Conservation (phyloP, 768 basidiomycete genomes). For the Exsudoporus frostii region DNA sequence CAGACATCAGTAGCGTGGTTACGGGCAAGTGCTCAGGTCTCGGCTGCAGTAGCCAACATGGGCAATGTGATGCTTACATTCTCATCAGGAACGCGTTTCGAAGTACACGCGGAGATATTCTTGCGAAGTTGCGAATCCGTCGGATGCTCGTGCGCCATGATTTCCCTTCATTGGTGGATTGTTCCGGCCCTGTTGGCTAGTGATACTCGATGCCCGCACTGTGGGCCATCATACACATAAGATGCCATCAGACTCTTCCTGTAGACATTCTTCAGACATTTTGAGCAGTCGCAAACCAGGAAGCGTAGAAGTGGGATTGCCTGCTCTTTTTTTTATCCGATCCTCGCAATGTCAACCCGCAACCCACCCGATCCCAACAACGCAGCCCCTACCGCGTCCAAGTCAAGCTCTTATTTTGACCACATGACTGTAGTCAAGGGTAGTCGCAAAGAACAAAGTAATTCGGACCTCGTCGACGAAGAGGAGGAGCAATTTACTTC, state of each 20-base stretch:
- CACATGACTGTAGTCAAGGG: not conserved
- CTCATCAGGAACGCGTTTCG: not conserved
- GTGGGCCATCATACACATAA: too few species aligned
- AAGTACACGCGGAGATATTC: too few species aligned
- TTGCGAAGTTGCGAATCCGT: too few species aligned
- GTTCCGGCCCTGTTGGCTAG: too few species aligned
- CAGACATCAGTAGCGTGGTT: not conserved
- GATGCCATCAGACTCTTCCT: too few species aligned
- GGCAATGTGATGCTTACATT: not conserved
- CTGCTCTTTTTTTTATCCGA: not conserved
- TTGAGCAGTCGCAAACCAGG: not conserved
- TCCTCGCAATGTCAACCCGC: not conserved
- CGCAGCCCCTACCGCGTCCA: not conserved
- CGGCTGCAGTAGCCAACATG: too few species aligned
- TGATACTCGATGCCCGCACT: too few species aligned
- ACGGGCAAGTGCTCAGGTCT: not conserved
- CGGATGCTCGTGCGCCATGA: too few species aligned
- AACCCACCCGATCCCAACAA: not conserved
- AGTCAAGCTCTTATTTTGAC: not conserved
- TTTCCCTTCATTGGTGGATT: too few species aligned
- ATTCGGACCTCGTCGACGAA: slow-evolving; percentile 6
- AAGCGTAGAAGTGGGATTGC: not conserved
- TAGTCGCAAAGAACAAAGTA: not conserved
- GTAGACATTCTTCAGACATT: not conserved
- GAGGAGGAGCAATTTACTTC: not conserved